phyloP scores from a whole-genome alignment of 2,329 filamentous ascomycete genomes.

The Furcasterigmium sp. region DNA sequence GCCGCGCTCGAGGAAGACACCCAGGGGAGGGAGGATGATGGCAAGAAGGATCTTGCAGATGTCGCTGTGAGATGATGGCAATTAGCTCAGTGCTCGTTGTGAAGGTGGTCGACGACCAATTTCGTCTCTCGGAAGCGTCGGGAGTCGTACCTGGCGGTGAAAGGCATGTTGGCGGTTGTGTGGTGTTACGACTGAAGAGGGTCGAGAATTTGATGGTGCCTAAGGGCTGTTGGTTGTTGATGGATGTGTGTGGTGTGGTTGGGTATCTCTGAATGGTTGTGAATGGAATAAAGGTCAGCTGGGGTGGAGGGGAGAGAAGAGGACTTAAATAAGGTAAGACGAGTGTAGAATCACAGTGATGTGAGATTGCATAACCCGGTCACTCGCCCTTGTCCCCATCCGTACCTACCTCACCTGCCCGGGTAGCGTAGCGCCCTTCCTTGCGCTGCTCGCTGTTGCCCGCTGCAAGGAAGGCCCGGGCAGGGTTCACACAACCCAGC shows the following conservation, averaged over 20 bases:
- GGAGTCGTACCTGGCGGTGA: slow-evolving; percentile 49
- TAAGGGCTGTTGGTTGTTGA: slow-evolving; percentile 5
- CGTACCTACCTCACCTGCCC: no score
- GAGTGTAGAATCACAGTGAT: not conserved
- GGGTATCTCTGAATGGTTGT: not conserved
- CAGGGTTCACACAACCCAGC: not conserved
- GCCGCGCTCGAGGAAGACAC: slow-evolving; percentile 91
- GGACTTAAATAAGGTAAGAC: not conserved
- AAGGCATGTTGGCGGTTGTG: slow-evolving; percentile 42
- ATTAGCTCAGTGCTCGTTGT: no score
- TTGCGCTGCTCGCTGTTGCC: no score
- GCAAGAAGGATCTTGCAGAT: slow-evolving; percentile 74
- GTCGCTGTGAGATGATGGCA: slow-evolving; percentile 31
- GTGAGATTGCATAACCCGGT: not conserved
- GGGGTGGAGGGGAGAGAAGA: slow-evolving; percentile 1
- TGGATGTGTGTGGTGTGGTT: slow-evolving; percentile 4
- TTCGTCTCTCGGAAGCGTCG: no score
- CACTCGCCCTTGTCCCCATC: not conserved
- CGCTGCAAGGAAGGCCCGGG: not conserved
- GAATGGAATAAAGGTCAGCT: slow-evolving; percentile 5
- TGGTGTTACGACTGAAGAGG: not conserved
- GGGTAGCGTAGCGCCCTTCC: not conserved
- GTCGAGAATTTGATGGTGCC: slow-evolving; percentile 3
- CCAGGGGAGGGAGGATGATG: slow-evolving; percentile 82
- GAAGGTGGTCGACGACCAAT: no score